These are phyloP conservation scores for Solanum dulcamara DNA, from an alignment of 257 asterid species.

Conservation along the genomic window DNA sequence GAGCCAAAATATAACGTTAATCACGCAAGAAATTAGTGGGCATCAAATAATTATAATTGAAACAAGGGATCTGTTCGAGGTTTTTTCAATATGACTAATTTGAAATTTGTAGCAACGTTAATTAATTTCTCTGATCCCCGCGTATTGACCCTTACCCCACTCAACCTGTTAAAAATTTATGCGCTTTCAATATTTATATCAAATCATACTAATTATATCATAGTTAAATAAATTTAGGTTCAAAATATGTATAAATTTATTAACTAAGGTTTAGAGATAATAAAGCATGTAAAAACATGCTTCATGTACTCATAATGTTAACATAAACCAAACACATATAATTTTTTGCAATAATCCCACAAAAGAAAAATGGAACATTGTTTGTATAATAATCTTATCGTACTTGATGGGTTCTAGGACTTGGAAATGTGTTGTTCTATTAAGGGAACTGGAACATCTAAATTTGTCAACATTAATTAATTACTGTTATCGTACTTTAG, in stretches of 20 bases:
- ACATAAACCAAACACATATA: background rate
- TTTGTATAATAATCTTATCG: background rate
- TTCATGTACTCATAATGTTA: background rate
- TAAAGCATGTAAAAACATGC: background rate
- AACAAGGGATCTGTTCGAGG: background rate
- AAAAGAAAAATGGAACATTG: background rate
- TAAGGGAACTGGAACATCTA: background rate
- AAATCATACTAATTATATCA: background rate
- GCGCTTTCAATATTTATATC: background rate
- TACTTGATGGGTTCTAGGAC: background rate
- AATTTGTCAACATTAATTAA: background rate
- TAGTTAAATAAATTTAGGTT: background rate
- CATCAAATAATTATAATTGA: background rate
- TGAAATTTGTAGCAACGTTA: background rate
- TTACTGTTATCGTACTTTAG: background rate
- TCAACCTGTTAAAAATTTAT: background rate
- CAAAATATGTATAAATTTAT: background rate
- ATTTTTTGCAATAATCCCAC: background rate
- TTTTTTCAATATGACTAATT: background rate
- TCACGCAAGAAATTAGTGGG: background rate
- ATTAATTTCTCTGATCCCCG: background rate
- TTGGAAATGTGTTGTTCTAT: background rate
- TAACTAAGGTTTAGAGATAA: background rate
- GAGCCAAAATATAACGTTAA: background rate
- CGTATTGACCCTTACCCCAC: background rate